Percentiles rank a stretch among this genome's conserved stretches.
phyloP scores from a whole-genome alignment of 345 rosid species.

The Angophora floribunda region DNA sequence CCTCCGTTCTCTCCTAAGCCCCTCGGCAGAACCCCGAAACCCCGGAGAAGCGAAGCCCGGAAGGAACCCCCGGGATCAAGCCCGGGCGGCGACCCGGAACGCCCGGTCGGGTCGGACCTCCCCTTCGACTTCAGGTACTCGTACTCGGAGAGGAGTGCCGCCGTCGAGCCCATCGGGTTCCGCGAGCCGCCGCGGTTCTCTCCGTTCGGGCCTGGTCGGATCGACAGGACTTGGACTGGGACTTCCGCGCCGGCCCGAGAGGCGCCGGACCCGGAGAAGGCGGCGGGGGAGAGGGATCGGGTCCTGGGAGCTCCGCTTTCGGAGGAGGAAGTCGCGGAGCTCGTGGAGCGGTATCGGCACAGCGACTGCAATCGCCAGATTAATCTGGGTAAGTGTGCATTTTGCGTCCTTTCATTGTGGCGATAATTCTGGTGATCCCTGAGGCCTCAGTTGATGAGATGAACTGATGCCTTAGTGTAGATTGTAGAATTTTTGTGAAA shows the following conservation, averaged over 20 bases:
- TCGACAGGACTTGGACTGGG: constrained; percentile 84
- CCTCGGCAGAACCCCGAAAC: background rate
- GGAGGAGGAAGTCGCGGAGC: constrained; percentile 56
- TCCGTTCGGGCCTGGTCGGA: constrained; percentile 84
- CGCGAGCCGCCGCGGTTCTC: constrained; percentile 88
- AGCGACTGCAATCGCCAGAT: constrained; percentile 79
- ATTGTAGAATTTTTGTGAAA: background rate
- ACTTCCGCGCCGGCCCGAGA: constrained; percentile 35
- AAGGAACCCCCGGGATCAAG: background rate
- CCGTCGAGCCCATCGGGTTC: constrained; percentile 55
- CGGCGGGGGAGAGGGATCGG: constrained; percentile 38
- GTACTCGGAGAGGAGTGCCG: constrained; percentile 61
- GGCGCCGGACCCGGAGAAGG: constrained; percentile 20
- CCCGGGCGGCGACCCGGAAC: background rate
- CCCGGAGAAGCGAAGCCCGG: constrained; percentile 8
- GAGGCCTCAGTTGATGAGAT: background rate
- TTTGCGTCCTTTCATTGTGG: background rate
- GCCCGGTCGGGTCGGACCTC: constrained; percentile 39
- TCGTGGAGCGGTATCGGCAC: constrained; percentile 77
- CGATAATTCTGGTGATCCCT: background rate
- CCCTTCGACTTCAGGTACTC: constrained; percentile 82
- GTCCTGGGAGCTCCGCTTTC: constrained; percentile 56
- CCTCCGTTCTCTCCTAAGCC: constrained; percentile 19
- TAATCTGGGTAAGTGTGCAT: constrained; percentile 42
- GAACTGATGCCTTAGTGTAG: background rate